Evolutionary conservation across 306 rosid genomes (phyloP).

Genomic region (Neltuma alba): DNA sequence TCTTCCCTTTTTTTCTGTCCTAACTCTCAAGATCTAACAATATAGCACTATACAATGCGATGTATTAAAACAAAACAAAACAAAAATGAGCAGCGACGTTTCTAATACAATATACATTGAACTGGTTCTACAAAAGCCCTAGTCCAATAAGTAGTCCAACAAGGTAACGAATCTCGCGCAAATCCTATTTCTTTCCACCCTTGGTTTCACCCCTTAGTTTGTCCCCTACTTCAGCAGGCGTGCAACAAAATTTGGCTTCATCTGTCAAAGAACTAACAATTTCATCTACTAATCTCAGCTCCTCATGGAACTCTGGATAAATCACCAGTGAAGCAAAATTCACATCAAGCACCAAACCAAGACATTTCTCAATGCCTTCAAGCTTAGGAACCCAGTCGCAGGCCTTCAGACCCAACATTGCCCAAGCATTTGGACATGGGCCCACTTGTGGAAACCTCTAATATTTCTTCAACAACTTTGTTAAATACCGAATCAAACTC

Average conservation of each 20-base stretch:
- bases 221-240: slow-evolving; percentile 52
- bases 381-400: slow-evolving; percentile 85
- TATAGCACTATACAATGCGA: slow-evolving; percentile 8
- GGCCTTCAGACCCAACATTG: slow-evolving; percentile 58
- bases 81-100: not conserved
- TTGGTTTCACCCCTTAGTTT: slow-evolving; percentile 50
- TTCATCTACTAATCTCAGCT: slow-evolving; percentile 58
- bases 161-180: slow-evolving; percentile 3
- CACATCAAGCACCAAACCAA: slow-evolving; percentile 70
- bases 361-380: slow-evolving; percentile 66
- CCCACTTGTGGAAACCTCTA: slow-evolving; percentile 79
- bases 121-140: not conserved
- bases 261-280: slow-evolving; percentile 57
- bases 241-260: slow-evolving; percentile 63
- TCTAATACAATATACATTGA: not conserved
- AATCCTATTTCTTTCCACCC: slow-evolving; percentile 25
- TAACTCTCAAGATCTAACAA: too few species aligned
- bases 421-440: slow-evolving; percentile 54
- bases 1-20: too few species aligned
- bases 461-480: slow-evolving; percentile 87
- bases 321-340: slow-evolving; percentile 71
- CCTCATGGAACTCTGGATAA: slow-evolving; percentile 73
- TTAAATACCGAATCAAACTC: slow-evolving; percentile 65
- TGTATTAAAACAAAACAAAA: not conserved
- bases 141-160: not conserved